Evolutionary conservation across 192 early-diverging fungal species (phyloP), one percentile per base, ranked within the genome.

Genomic region (Endogone sp.): DNA sequence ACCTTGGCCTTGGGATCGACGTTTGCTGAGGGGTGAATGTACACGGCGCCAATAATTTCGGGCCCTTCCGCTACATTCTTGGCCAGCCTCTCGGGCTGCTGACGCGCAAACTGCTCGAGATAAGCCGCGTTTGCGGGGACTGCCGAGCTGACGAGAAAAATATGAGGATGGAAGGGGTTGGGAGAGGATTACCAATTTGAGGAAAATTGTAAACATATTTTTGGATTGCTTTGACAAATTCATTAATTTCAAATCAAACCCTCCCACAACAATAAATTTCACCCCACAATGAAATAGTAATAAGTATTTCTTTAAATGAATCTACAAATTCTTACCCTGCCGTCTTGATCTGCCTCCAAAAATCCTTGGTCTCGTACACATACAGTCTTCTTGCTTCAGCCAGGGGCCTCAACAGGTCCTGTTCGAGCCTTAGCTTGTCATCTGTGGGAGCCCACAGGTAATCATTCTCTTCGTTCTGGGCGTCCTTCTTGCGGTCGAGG

Each of bases 321-420:
- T 68, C 28, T 56, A 24, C 44, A 32, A 2, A 56, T 23, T 28
- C 64, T 74, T 86, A 86, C 85, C 83, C 87, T 28, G 93, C 93
- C 25, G 95, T 94, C 76, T 99, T 99, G 79, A 99, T 92, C 78
- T 95, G 93, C 75, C 94, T 92, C 97, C 97, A 99, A 74, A 96
- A 95, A 66, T 93, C 89, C 49, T 86, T 87, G 61, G 88, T 92
- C 64, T 93, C 85, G 78, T 91, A 92, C 11, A 94, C 92, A 74
- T 89, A 96, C 9, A 99, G 88, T 79, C 94, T 92, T 73, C 86
- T 91, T 20, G 86, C 79, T 63, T 87, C 88, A 6, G 97, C 89
- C 69, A 99, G 86, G 25, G 86, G 81, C 71, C 91, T 90, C 66
- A 99, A 79, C 22, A 98, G 85, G 78, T 99, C 97, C 78, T 95